phyloP scores from a whole-genome alignment of 306 rosid genomes.

The cucumber (Cucumis sativus) region Cucumber_9930_V3 NC_026660.2:23134501-23135000 shows the following conservation, averaged over 20 bases:
- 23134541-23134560: not conserved
- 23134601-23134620: not conserved
- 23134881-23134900: not conserved
- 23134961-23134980: not conserved
- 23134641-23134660: not conserved
- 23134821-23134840: too few species aligned
- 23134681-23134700: not conserved
- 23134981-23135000: not conserved
- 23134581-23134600: not conserved
- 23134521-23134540: not conserved
- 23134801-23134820: not conserved
- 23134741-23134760: not conserved
- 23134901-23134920: not conserved
- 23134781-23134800: not conserved
- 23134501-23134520: constrained; percentile 83
- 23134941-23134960: not conserved
- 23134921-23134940: not conserved
- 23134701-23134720: not conserved
- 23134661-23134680: not conserved
- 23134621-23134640: not conserved
- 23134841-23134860: too few species aligned
- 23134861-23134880: not conserved
- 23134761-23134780: not conserved
- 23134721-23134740: not conserved
- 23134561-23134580: not conserved